Evolutionary conservation across 2,329 filamentous ascomycete genomes (phyloP).

Genomic region (Endothia cerciana): DNA sequence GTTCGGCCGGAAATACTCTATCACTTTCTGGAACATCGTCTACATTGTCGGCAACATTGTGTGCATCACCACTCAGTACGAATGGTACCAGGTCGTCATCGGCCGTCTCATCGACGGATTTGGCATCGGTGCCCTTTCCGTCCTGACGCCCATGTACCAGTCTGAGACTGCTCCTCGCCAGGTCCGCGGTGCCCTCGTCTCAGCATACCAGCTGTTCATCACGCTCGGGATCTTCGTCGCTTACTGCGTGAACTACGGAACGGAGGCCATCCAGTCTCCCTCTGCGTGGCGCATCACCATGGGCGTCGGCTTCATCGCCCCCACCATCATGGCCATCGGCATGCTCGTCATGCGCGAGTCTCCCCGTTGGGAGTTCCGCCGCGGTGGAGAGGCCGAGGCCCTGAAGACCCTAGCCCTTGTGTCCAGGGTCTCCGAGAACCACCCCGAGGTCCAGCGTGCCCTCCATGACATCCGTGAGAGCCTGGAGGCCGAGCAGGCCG

Average conservation of each 20-base stretch:
- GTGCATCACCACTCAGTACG: constrained; percentile 61
- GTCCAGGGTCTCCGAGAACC: constrained; percentile 13
- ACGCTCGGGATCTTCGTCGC: constrained; percentile 34
- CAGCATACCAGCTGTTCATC: constrained; percentile 40
- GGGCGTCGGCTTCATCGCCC: constrained; percentile 57
- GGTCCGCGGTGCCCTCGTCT: constrained; percentile 48
- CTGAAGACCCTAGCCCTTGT: constrained; percentile 28
- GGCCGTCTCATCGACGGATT: constrained; percentile 70
- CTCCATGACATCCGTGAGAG: constrained; percentile 29
- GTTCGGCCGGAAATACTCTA: constrained; percentile 60
- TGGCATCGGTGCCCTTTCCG: constrained; percentile 68
- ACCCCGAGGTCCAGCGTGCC: constrained; percentile 27
- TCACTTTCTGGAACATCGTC: constrained; percentile 57
- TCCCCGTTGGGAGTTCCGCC: constrained; percentile 50
- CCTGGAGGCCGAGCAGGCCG: constrained; percentile 29
- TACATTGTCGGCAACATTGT: constrained; percentile 69
- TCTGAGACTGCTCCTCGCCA: constrained; percentile 64
- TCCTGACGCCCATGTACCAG: constrained; percentile 70
- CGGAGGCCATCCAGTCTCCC: constrained; percentile 46
- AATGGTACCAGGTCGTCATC: constrained; percentile 69
- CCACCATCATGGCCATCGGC: constrained; percentile 55
- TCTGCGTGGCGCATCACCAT: constrained; percentile 67
- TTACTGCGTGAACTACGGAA: constrained; percentile 57
- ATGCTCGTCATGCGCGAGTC: constrained; percentile 60
- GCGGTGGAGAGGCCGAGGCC: constrained; percentile 26